A percentile compares a stretch with the other conserved stretches of the same genome.
phyloP scores from a whole-genome alignment of 176 grass and related monocot genomes.

The Cenchrus americanus region DNA sequence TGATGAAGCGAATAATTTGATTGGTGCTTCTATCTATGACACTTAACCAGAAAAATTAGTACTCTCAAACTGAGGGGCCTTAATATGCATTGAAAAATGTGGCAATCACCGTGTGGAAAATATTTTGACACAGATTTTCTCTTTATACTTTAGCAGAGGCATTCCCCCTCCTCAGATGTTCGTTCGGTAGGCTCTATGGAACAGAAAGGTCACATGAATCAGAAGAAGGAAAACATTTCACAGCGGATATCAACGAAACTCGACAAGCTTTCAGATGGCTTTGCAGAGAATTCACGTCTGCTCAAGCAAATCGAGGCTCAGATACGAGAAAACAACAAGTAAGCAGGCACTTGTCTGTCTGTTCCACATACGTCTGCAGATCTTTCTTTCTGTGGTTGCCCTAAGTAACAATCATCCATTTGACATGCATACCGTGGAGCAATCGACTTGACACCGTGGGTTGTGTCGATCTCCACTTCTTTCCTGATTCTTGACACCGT shows the following conservation, averaged over 20 bases:
- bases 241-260: background rate
- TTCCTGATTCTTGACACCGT: background rate
- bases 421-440: background rate
- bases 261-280: background rate
- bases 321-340: conserved; percentile 7
- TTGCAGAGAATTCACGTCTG: background rate
- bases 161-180: background rate
- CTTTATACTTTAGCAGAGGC: background rate
- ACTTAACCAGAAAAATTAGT: no score
- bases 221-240: background rate
- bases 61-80: no score
- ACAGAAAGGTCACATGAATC: background rate
- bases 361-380: background rate
- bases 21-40: no score
- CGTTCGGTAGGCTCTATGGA: no score
- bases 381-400: no score
- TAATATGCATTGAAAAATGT: no score
- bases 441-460: background rate
- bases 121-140: background rate
- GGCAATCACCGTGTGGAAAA: no score
- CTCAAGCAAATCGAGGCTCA: background rate
- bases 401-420: background rate
- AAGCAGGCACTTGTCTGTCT: background rate
- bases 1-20: no score
- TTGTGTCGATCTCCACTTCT: background rate